Conservation (phyloP, 1,284 basidiomycete species). For the Amylostereum areolatum region DNA sequence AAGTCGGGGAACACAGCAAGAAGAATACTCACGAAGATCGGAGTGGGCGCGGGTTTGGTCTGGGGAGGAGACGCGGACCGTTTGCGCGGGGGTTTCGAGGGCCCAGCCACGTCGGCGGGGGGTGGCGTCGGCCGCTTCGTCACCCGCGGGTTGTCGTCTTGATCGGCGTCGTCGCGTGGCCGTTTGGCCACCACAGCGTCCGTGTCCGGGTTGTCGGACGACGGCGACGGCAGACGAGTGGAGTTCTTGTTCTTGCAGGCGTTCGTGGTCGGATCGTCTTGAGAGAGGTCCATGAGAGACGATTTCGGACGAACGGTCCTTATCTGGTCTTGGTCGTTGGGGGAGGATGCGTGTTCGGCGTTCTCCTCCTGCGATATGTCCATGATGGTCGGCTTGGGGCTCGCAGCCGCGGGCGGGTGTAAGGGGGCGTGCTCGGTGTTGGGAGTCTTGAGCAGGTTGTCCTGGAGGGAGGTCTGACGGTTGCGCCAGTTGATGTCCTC, state of each 20-base stretch:
- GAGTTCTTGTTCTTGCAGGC: not conserved
- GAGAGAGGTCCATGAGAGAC: not conserved
- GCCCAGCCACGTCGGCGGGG: slow-evolving; percentile 39
- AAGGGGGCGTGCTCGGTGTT: slow-evolving; percentile 2
- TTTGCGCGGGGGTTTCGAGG: slow-evolving; percentile 10
- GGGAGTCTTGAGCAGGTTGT: not conserved
- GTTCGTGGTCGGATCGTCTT: not conserved
- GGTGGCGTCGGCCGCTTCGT: slow-evolving; percentile 64
- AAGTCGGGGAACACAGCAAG: not conserved
- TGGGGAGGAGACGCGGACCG: slow-evolving; percentile 1
- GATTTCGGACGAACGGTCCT: not conserved
- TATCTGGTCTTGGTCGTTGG: too few species aligned
- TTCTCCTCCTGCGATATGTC: too few species aligned
- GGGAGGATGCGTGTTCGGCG: slow-evolving; percentile 3
- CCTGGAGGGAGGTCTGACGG: slow-evolving; percentile 26
- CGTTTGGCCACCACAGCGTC: slow-evolving; percentile 39
- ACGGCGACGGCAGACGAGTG: not conserved
- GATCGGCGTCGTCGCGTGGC: slow-evolving; percentile 47
- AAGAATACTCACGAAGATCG: slow-evolving; percentile 6
- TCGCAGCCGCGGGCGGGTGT: not conserved
- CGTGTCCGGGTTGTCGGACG: not conserved
- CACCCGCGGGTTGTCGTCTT: slow-evolving; percentile 53
- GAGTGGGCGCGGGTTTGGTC: slow-evolving; percentile 5
- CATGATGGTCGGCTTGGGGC: not conserved
- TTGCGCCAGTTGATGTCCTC: slow-evolving; percentile 69